Base-by-base conservation (phyloP, 2,329 filamentous ascomycete species). In the Colletotrichum incanum region DNA sequence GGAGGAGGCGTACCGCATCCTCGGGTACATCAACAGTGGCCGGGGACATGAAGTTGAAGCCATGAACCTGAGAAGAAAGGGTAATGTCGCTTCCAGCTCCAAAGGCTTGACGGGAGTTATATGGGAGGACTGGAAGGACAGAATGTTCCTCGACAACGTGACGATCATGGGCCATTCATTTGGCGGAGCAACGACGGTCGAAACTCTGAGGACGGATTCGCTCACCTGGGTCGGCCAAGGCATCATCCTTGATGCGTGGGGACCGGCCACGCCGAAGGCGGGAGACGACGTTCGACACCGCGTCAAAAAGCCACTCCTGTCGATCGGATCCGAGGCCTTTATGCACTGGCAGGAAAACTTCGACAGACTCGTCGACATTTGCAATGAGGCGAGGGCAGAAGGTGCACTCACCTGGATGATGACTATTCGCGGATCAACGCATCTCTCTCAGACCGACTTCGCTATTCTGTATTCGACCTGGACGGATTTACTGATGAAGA, bases 281-380 rank as follows among this genome's bases (percentile, higher is more conserved):
- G 85, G 65, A 78, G 84, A 87, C 39, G 82, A 84, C 23, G 80
- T 83, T 1, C 76, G 83, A 5, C 82, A 87, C 67, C 82, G 84
- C 20, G 80, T 86, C 7, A 81, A 83, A 47, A 84, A 86, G 16
- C 91, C 91, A 6, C 77, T 93, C 9, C 83, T 93, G 7, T 88
- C 88, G 3, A 90, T 93, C 77, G 92, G 91, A 60, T 89, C 87
- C 7, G 91, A 93, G 79, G 91, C 90, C 0, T 93, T 93, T 81
- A 92, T 92, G 84, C 91, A 93, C 80, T 93, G 91, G 91, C 85
- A 88, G 28, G 83, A 86, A 2, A 93, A 93, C 73, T 92, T 91
- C 76, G 81, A 89, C 50, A 84, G 87, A 45, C 85, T 92, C 12
- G 84, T 87, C 73, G 82, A 84, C 0, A 82, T 93, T 20, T 88